phyloP scores from a whole-genome alignment of 164 flowering plant genomes.

The Annona cherimola region DNA sequence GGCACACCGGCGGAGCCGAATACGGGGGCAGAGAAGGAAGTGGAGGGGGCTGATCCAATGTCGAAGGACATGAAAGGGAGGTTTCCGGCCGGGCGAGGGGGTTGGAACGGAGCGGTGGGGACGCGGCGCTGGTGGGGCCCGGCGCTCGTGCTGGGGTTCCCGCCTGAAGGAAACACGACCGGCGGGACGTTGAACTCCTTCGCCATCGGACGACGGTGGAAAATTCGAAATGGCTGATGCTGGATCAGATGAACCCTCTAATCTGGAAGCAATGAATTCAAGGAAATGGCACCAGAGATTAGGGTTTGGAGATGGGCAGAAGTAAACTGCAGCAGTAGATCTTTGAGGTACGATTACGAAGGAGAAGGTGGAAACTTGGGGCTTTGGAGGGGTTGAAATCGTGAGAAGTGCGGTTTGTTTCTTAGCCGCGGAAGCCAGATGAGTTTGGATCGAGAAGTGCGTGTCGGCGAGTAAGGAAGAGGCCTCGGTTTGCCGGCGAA shows the following conservation, averaged over 20 bases:
- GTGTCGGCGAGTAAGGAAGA: no score
- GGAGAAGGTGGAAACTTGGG: not conserved
- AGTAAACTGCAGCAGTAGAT: no score
- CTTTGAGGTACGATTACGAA: not conserved
- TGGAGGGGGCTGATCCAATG: constrained; percentile 38
- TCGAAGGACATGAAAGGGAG: constrained; percentile 81
- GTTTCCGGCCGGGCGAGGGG: constrained; percentile 30
- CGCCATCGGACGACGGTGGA: constrained; percentile 12
- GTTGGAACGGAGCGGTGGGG: constrained; percentile 68
- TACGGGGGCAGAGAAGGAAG: constrained; percentile 29
- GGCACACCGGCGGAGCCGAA: constrained; percentile 14
- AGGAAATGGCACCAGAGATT: not conserved
- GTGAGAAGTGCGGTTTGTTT: no score
- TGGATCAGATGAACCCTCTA: not conserved
- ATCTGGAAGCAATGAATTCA: not conserved
- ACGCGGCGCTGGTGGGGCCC: constrained; percentile 47
- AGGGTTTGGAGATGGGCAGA: not conserved
- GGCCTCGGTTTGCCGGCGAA: no score
- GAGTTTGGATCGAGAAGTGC: no score
- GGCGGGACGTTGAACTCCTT: constrained; percentile 71
- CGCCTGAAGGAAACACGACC: constrained; percentile 69
- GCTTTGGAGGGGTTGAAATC: not conserved
- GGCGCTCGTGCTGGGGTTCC: constrained; percentile 26
- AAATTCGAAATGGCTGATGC: not conserved
- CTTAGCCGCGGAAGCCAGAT: no score